Conservation (phyloP, 192 early-diverging fungal species). For the Linnemannia elongata region DNA sequence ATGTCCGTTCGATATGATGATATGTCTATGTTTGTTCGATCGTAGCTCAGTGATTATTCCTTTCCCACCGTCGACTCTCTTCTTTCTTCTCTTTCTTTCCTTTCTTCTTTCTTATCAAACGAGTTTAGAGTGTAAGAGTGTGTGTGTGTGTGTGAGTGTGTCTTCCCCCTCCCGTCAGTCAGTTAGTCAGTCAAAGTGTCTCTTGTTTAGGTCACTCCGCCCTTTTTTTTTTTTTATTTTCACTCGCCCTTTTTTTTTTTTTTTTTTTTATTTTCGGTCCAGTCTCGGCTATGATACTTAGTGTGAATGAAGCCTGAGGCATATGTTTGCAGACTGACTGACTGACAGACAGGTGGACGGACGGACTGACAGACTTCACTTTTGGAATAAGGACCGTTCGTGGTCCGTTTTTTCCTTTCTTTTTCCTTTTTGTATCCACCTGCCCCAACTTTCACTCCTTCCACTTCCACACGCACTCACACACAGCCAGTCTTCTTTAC, state of each 20-base stretch:
- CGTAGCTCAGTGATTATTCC: background rate
- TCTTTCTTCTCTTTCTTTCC: background rate
- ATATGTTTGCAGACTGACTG: too few relatives aligned
- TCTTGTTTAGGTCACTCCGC: background rate
- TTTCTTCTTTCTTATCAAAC: background rate
- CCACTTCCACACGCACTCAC: background rate
- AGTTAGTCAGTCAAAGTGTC: background rate
- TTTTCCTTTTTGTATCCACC: background rate
- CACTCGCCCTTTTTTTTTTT: background rate
- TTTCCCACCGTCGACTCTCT: constrained; percentile 1
- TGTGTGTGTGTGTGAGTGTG: background rate
- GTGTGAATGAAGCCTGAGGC: too few relatives aligned
- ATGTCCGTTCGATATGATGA: background rate
- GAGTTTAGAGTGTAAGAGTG: background rate
- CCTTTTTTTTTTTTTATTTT: background rate
- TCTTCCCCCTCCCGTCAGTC: background rate
- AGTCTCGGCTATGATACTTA: background rate
- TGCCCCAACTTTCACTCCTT: background rate
- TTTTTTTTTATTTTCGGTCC: background rate
- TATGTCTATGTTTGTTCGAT: background rate
- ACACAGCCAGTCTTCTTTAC: background rate
- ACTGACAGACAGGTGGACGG: too few relatives aligned
- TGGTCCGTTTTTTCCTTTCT: background rate
- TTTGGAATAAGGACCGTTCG: background rate
- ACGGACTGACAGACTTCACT: too few relatives aligned